Evolutionary conservation across 1,284 basidiomycete genomes (phyloP), one percentile per base, ranked within the genome.

Genomic region (Ustilago trichophora): DNA sequence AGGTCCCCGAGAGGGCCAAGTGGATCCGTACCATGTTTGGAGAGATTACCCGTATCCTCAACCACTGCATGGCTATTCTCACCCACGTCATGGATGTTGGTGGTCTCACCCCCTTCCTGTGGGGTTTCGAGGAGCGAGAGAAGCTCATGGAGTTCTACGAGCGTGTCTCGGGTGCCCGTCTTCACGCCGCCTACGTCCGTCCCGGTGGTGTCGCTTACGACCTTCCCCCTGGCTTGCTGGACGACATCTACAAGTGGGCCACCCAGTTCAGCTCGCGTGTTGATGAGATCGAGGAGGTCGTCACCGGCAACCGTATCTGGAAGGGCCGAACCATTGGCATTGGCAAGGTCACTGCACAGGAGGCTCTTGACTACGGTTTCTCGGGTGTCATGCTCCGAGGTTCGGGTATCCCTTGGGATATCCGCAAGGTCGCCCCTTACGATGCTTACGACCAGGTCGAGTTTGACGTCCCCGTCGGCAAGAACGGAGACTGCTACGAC

Each of bases 131-230:
- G 84, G 95, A 98, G 84, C 93, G 95, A 71, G 95, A 98, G 85
- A 98, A 98, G 86, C 88, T 98, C 72, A 98, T 98, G 95, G 95
- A 98, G 83, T 98, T 98, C 84, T 98, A 98, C 84, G 95, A 99
- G 84, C 92, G 95, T 56, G 94, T 98, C 29, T 98, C 94, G 9
- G 95, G 95, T 74, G 95, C 95, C 3, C 93, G 95, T 62, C 86
- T 99, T 78, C 95, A 98, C 82, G 89, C 93, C 6, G 95, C 95
- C n/a, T 98, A 98, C 83, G 89, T 98, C 42, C 91, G 95, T 65
- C 96, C 95, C 4, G 95, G 95, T 69, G 95, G 96, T 78, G 96
- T 99, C 43, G 94, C 96, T 2, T 98, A 94, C 82, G 96, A 99
- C 81, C 85, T 98, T 41, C 95, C 95, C 6, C 94, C 97, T 77